phyloP scores from a whole-genome alignment of 2,329 filamentous ascomycete species.

The Neophaeococcomyces mojaviensis region DNA sequence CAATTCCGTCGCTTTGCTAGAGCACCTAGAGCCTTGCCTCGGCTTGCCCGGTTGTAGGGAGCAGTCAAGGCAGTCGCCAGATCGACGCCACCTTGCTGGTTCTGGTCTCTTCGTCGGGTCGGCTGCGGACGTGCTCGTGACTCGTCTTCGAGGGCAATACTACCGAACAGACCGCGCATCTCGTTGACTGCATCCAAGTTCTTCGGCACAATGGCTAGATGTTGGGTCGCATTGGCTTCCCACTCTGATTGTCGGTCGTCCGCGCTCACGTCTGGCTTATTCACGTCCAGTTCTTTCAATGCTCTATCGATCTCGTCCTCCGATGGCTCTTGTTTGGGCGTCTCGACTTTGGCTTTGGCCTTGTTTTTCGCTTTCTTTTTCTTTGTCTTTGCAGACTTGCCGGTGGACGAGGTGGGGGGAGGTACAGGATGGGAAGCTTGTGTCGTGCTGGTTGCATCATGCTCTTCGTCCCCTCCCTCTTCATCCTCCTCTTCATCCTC shows the following conservation, averaged over 20 bases:
- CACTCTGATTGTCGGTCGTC: conserved; percentile 20
- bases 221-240: conserved; percentile 42
- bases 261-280: conserved; percentile 25
- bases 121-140: conserved; percentile 42
- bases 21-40: conserved; percentile 59
- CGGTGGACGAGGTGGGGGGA: conserved; percentile 17
- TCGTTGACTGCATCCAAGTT: conserved; percentile 83
- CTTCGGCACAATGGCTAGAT: conserved; percentile 59
- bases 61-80: conserved; percentile 50
- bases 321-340: conserved; percentile 26
- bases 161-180: conserved; percentile 71
- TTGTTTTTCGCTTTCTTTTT: conserved; percentile 58
- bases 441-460: conserved; percentile 23
- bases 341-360: conserved; percentile 36
- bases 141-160: conserved; percentile 54
- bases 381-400: conserved; percentile 30
- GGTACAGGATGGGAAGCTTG: conserved; percentile 16
- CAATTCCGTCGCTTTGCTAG: conserved; percentile 68
- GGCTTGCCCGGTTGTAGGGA: conserved; percentile 46
- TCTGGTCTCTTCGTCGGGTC: conserved; percentile 45
- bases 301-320: conserved; percentile 62
- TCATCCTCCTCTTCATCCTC: conserved; percentile 32
- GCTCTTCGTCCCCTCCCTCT: conserved; percentile 27
- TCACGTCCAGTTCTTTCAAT: conserved; percentile 51
- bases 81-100: conserved; percentile 45